These are phyloP conservation scores for Fusarium fujikuroi DNA, from an alignment of 2,329 filamentous ascomycete genomes.

Conservation along the genomic window DNA sequence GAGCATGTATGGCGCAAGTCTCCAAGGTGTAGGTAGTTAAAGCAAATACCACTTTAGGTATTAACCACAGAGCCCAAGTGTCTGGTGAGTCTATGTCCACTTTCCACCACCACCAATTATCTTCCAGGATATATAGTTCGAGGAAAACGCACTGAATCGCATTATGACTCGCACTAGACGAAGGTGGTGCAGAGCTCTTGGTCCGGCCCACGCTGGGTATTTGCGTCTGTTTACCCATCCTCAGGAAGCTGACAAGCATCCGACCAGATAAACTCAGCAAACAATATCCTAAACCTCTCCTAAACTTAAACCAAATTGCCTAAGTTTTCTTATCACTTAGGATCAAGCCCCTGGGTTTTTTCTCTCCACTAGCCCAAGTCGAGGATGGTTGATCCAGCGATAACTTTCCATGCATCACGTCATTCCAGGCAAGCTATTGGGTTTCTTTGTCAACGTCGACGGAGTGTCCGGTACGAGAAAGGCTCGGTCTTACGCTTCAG, in stretches of 20 bases:
- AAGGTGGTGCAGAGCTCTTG: neutral
- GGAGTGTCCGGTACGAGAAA: rapidly evolving
- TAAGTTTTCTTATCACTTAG: no score
- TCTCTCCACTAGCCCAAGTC: no score
- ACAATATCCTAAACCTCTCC: no score
- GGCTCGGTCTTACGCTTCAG: neutral
- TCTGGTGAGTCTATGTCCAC: neutral
- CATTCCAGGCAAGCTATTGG: neutral
- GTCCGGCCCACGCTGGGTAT: neutral
- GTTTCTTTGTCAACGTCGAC: neutral
- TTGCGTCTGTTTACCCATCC: neutral
- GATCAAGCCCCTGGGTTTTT: no score
- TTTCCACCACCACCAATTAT: neutral
- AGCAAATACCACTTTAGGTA: no score
- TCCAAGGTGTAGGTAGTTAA: neutral
- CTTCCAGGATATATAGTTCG: neutral
- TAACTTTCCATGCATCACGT: neutral
- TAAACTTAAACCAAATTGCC: no score
- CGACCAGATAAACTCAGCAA: no score
- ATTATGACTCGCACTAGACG: rapidly evolving
- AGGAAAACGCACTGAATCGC: neutral
- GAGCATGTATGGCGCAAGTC: neutral
- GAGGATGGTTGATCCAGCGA: neutral
- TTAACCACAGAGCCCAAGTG: neutral
- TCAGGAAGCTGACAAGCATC: no score